phyloP scores from a whole-genome alignment of 2,329 filamentous ascomycete genomes.

The Microcera coccophila region DNA sequence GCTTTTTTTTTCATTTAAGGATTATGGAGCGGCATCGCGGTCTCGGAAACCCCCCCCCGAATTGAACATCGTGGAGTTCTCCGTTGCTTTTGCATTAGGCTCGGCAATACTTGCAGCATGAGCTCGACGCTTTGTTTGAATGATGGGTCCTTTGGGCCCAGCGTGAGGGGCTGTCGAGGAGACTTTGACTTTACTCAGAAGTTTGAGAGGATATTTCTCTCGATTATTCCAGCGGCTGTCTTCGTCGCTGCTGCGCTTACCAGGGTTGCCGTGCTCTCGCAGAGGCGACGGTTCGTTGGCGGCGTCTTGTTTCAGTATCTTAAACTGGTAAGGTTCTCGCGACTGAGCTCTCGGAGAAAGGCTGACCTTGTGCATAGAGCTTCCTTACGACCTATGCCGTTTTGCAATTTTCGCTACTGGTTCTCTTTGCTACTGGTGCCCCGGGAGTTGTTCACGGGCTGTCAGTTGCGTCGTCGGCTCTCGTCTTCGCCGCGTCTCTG shows the following conservation, averaged over 20 bases:
- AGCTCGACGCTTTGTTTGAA: slow-evolving; percentile 28
- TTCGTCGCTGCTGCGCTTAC: slow-evolving; percentile 36
- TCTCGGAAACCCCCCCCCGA: no score
- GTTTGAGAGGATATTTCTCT: slow-evolving; percentile 47
- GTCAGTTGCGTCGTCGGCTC: slow-evolving; percentile 25
- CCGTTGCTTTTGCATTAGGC: no score
- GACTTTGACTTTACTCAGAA: slow-evolving; percentile 50
- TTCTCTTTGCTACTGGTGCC: slow-evolving; percentile 24
- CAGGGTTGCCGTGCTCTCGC: slow-evolving; percentile 30
- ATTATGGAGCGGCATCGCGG: no score
- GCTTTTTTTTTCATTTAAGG: background rate
- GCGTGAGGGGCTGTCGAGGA: slow-evolving; percentile 42
- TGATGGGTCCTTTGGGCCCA: slow-evolving; percentile 41
- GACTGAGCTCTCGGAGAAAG: background rate
- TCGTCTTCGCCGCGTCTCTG: slow-evolving; percentile 27
- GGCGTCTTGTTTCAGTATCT: slow-evolving; percentile 32
- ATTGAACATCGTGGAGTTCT: no score
- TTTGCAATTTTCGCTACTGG: slow-evolving; percentile 31
- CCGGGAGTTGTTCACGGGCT: slow-evolving; percentile 16
- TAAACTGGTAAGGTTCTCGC: slow-evolving; percentile 25
- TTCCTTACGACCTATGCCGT: slow-evolving; percentile 24
- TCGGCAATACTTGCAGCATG: slow-evolving; percentile 10
- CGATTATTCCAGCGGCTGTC: slow-evolving; percentile 38
- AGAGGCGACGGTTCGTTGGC: slow-evolving; percentile 32
- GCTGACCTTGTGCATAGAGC: slow-evolving; percentile 14